A percentile compares a stretch with the other conserved stretches of the same genome.
Evolutionary conservation across 371 early-diverging fungal genomes (phyloP).

Genomic region (Funneliformis caledonium): DNA sequence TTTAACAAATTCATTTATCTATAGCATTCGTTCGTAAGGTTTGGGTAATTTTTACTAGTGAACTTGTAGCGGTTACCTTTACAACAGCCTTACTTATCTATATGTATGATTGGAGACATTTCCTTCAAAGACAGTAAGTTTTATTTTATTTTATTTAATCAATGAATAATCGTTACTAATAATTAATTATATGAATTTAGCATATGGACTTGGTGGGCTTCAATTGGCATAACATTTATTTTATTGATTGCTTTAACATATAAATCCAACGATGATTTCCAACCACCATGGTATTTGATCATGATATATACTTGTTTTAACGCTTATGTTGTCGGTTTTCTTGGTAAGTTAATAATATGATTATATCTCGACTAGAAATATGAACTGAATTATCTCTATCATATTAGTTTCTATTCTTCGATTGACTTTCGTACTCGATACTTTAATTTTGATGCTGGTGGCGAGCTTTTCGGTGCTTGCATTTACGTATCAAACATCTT

Average conservation of each 20-base stretch:
- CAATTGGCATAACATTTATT: background rate
- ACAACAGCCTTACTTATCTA: background rate
- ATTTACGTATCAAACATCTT: constrained; percentile 22
- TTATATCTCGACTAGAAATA: too few relatives aligned
- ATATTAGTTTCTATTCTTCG: background rate
- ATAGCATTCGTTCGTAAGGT: constrained; percentile 30
- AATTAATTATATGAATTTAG: background rate
- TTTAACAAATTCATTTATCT: background rate
- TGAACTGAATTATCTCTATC: background rate
- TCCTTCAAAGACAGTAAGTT: constrained; percentile 21
- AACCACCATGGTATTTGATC: constrained; percentile 33
- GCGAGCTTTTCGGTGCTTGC: background rate
- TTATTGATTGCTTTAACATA: constrained; percentile 26
- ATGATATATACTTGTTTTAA: constrained; percentile 6
- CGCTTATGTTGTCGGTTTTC: background rate
- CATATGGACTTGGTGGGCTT: background rate
- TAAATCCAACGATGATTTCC: constrained; percentile 37
- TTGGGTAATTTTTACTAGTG: constrained; percentile 5
- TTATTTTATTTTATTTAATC: background rate
- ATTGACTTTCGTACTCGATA: background rate
- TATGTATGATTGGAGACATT: background rate
- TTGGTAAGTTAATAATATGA: constrained; percentile 3
- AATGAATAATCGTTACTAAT: background rate
- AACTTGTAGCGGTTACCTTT: background rate
- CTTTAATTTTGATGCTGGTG: constrained; percentile 17